phyloP scores from a whole-genome alignment of 768 basidiomycete genomes.

The Mycena chlorophos region DNA sequence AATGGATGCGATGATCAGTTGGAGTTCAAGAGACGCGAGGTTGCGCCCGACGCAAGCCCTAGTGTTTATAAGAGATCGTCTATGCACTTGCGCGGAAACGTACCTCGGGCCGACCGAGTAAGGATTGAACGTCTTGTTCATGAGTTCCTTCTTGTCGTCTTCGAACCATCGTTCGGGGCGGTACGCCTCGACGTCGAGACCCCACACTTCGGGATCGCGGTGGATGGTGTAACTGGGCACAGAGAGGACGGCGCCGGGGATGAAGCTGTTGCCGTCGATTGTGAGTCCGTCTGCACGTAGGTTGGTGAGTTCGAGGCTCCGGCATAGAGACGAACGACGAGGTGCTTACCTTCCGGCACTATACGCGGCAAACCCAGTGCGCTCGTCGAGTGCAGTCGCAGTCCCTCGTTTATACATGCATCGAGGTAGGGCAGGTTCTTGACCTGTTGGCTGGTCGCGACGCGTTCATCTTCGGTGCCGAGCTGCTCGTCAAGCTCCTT shows the following conservation, averaged over 20 bases:
- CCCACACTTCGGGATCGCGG: slow-evolving; percentile 72
- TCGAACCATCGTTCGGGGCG: slow-evolving; percentile 89
- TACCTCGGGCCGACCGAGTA: slow-evolving; percentile 83
- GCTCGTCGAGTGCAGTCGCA: slow-evolving; percentile 84
- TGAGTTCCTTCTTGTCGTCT: slow-evolving; percentile 49
- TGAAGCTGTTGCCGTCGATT: slow-evolving; percentile 58
- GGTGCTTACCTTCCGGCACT: slow-evolving; percentile 59
- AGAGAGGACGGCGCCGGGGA: slow-evolving; percentile 72
- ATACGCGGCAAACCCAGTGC: slow-evolving; percentile 81
- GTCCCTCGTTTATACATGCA: slow-evolving; percentile 83
- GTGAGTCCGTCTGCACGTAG: slow-evolving; percentile 75
- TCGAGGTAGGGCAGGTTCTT: slow-evolving; percentile 79
- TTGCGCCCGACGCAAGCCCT: slow-evolving; percentile 87
- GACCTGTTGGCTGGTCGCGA: slow-evolving; percentile 64
- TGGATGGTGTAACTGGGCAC: slow-evolving; percentile 86
- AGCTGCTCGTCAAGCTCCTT: slow-evolving; percentile 47
- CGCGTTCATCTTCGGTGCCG: slow-evolving; percentile 55
- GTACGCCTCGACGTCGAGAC: slow-evolving; percentile 70
- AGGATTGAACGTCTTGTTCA: slow-evolving; percentile 79
- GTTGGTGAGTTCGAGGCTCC: slow-evolving; percentile 80
- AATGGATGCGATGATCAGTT: slow-evolving; percentile 80
- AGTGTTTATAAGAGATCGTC: slow-evolving; percentile 4
- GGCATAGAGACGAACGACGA: slow-evolving; percentile 61
- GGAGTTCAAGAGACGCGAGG: slow-evolving; percentile 74
- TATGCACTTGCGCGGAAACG: slow-evolving; percentile 21